Conservation (phyloP, 163 green algal genomes). For the Scenedesmus sp. region DNA sequence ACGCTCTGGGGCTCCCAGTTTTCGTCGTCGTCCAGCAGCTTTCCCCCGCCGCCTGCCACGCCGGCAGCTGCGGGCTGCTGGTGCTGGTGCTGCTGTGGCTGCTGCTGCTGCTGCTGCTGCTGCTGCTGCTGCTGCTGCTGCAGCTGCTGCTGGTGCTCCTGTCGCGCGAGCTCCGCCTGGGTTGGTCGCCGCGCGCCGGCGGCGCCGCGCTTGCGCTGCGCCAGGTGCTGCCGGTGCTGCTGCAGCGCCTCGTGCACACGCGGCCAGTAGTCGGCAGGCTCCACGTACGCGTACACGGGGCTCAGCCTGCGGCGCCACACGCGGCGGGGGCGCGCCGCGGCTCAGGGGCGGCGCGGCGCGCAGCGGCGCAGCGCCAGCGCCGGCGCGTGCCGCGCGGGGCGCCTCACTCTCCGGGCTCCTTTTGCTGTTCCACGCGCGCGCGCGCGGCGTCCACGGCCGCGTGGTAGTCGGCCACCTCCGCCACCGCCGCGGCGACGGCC, state of each 20-base stretch:
- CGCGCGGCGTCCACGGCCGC: neutral
- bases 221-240: too few species aligned
- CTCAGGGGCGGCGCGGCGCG: too few species aligned
- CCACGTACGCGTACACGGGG: too few species aligned
- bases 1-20: neutral
- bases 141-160: neutral
- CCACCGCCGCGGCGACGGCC: neutral
- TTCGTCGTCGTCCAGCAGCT: neutral
- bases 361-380: too few species aligned
- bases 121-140: neutral
- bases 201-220: too few species aligned
- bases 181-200: too few species aligned
- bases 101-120: conserved; percentile 1
- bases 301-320: too few species aligned
- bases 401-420: neutral
- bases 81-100: neutral
- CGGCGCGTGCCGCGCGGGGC: neutral
- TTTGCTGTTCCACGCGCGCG: neutral
- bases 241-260: too few species aligned
- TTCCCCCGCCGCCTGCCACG: neutral
- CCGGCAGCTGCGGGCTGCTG: conserved; percentile 6
- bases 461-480: neutral
- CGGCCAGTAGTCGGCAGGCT: too few species aligned
- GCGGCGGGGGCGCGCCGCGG: too few species aligned
- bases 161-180: too few species aligned